A percentile compares a stretch with the other conserved stretches of the same genome.
Conservation (phyloP, 805 yeast genomes). For the Candida chilensis region DNA sequence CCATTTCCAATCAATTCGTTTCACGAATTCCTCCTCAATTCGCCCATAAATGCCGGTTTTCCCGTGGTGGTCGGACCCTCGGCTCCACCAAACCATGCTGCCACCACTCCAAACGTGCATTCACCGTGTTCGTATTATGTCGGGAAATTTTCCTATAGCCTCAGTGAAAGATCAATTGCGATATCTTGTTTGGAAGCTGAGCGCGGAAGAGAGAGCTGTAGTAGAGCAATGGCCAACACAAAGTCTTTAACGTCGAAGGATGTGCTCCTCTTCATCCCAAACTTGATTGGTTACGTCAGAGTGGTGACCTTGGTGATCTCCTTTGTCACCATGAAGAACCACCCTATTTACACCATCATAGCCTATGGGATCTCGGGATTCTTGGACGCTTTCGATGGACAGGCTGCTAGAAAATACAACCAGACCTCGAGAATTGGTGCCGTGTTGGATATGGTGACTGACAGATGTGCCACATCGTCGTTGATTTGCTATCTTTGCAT, state of each 20-base stretch:
- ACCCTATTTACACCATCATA: constrained; percentile 70
- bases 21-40: no score
- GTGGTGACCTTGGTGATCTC: constrained; percentile 78
- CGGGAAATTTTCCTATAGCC: no score
- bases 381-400: constrained; percentile 93
- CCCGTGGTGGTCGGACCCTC: no score
- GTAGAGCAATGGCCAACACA: background rate
- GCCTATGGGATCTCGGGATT: constrained; percentile 84
- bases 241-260: constrained; percentile 29
- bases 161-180: no score
- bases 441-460: constrained; percentile 97
- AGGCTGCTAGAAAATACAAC: constrained; percentile 81
- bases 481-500: constrained; percentile 79
- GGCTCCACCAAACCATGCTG: no score
- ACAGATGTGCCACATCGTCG: constrained; percentile 94
- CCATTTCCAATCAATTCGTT: no score
- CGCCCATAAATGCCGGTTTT: no score
- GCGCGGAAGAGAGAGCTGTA: no score
- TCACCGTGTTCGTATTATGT: no score
- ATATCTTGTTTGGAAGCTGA: no score
- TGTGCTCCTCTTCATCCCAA: constrained; percentile 79
- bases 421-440: constrained; percentile 95
- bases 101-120: no score
- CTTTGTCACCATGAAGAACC: constrained; percentile 70
- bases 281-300: constrained; percentile 82